These are phyloP conservation scores for Stramenopiles sp. DNA, from an alignment of 352 stramenopile genomes.

Conservation along the genomic window DNA sequence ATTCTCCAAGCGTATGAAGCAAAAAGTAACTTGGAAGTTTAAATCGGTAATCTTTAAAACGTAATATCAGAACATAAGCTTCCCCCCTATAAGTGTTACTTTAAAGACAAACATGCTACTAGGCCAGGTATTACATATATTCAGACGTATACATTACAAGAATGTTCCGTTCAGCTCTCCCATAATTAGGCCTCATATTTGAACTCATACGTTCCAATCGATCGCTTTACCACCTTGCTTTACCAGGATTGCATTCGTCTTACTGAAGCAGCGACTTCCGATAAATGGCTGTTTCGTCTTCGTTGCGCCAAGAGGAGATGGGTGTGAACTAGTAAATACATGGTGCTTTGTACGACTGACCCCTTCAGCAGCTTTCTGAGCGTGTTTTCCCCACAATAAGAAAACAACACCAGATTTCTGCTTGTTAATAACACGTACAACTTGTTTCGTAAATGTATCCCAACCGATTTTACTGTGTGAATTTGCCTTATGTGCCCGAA, in stretches of 20 bases:
- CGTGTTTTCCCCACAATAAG: slow-evolving; percentile 92
- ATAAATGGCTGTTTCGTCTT: slow-evolving; percentile 87
- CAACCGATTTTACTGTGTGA: slow-evolving; percentile 87
- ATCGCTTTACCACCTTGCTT: slow-evolving; percentile 51
- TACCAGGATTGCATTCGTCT: slow-evolving; percentile 48
- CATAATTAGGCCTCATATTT: too few relatives aligned
- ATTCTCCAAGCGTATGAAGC: neutral
- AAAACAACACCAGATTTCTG: slow-evolving; percentile 75
- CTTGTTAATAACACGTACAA: slow-evolving; percentile 60
- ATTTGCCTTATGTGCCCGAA: slow-evolving; percentile 65
- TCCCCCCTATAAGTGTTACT: too few relatives aligned
- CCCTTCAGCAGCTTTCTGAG: slow-evolving; percentile 34
- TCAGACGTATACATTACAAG: too few relatives aligned
- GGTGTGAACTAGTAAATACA: slow-evolving; percentile 47
- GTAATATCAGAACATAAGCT: too few relatives aligned
- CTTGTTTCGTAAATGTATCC: slow-evolving; percentile 86
- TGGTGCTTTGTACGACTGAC: slow-evolving; percentile 54
- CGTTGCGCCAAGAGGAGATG: slow-evolving; percentile 77
- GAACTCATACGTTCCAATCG: slow-evolving; percentile 38
- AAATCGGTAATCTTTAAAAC: too few relatives aligned
- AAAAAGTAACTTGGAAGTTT: too few relatives aligned
- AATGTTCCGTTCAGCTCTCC: too few relatives aligned
- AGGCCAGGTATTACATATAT: too few relatives aligned
- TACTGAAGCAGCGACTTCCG: slow-evolving; percentile 69
- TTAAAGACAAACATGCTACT: too few relatives aligned